Evolutionary conservation across 2,329 filamentous ascomycete genomes (phyloP), one percentile per base, ranked within the genome.

Genomic region (Penicillium concentricum): DNA sequence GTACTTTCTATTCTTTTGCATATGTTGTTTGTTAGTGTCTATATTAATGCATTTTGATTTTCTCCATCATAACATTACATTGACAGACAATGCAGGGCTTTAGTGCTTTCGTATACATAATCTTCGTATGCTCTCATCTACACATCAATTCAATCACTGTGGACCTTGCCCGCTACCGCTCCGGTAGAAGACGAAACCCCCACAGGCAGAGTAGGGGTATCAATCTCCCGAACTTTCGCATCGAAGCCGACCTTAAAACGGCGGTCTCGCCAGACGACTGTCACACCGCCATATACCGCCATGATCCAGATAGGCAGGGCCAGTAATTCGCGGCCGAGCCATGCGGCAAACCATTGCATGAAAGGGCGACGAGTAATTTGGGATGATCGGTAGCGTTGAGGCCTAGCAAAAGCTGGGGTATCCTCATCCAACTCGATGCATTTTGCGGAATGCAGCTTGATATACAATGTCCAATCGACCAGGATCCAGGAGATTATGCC

Each of bases 261-360:
- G 67, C 87, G 87, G 0, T 92, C 93, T 54, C 94, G 81, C 95
- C 94, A 99, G 51, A 84, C 84, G 0, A 99, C 91, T 0, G 87
- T 93, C 2, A 89, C 86, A 0, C 94, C 94, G n/a, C 93, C 88
- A 65, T 91, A 85, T 20, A 97, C 90, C 0, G 94, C 94, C 84
- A 88, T 92, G 0, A 85, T 78, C 94, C 94, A 99, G 57, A 99
- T 88, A 0, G 92, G 92, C 44, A 96, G 78, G 0, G 94, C 92
- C 9, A 97, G 79, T 0, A 84, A 62, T 75, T 99, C 94, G 32
- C 94, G 82, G 0, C 89, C 91, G 0, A 96, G 65, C 94, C 95
- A 99, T 0, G 92, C 89, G 6, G 82, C 71, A 4, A 94, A 69
- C 90, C 92, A 99, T 62, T 89, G 82, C 0, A 73, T 61, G 55